phyloP scores from a whole-genome alignment of 768 basidiomycete species.

The Boletus sp. region DNA sequence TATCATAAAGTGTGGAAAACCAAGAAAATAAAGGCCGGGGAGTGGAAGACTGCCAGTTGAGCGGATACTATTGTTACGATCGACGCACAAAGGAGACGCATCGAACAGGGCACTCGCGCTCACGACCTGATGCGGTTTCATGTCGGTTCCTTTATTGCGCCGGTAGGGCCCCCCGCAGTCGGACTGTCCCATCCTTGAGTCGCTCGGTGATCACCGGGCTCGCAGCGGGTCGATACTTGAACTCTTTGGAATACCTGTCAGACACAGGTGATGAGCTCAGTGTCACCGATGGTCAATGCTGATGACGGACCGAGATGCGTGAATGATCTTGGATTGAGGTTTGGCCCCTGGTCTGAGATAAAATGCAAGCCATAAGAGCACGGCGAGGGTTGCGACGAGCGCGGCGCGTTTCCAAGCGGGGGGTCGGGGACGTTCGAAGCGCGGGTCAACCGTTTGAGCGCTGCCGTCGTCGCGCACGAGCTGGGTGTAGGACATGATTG shows the following conservation, averaged over 20 bases:
- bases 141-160: not conserved
- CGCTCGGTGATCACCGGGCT: slow-evolving; percentile 80
- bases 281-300: not conserved
- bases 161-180: slow-evolving; percentile 68
- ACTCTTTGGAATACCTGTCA: slow-evolving; percentile 75
- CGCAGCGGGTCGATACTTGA: slow-evolving; percentile 80
- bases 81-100: not conserved
- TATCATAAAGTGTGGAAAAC: not conserved
- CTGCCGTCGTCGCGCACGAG: slow-evolving; percentile 17
- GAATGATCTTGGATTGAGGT: slow-evolving; percentile 46
- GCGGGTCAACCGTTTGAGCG: not conserved
- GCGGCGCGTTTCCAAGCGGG: slow-evolving; percentile 47
- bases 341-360: slow-evolving; percentile 27
- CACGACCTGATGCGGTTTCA: not conserved
- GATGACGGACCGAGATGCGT: slow-evolving; percentile 58
- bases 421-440: slow-evolving; percentile 40
- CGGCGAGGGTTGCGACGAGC: slow-evolving; percentile 40
- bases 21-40: no score
- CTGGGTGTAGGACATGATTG: slow-evolving; percentile 1
- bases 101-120: not conserved
- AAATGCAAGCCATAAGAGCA: slow-evolving; percentile 46
- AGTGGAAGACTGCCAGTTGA: not conserved
- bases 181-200: slow-evolving; percentile 65
- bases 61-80: not conserved
- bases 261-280: not conserved